phyloP scores from a whole-genome alignment of 169 alveolate species.

The Babesia caballi region DNA sequence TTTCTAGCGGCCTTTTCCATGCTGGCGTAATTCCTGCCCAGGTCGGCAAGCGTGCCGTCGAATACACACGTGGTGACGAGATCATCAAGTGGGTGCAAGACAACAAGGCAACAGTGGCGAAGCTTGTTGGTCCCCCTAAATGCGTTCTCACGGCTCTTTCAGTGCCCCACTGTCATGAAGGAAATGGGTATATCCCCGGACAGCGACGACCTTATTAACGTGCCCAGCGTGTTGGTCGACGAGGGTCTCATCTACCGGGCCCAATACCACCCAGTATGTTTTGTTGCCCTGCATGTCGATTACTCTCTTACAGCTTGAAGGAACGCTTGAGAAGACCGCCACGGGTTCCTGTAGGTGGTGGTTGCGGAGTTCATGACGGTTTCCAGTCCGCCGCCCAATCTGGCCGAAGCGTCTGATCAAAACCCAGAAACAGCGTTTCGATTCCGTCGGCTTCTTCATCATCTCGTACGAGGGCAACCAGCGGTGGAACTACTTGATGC shows the following conservation, averaged over 20 bases:
- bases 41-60: conserved; percentile 85
- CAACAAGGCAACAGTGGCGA: conserved; percentile 63
- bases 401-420: conserved; percentile 83
- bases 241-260: conserved; percentile 75
- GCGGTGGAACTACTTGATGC: conserved; percentile 71
- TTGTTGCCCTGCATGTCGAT: too few species aligned
- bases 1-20: neutral
- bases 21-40: neutral
- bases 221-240: conserved; percentile 65
- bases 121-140: conserved; percentile 3
- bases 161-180: conserved; percentile 66
- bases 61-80: conserved; percentile 82
- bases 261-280: conserved; percentile 75
- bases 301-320: conserved; percentile 55
- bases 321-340: conserved; percentile 68
- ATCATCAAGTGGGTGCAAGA: conserved; percentile 68
- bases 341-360: conserved; percentile 63
- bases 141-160: neutral
- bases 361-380: neutral
- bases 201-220: conserved; percentile 48
- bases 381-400: conserved; percentile 73
- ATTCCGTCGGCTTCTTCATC: conserved; percentile 78
- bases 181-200: conserved; percentile 39
- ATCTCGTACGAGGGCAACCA: conserved; percentile 81
- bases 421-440: conserved; percentile 79